Evolutionary conservation across 2,329 filamentous ascomycete species (phyloP).

Genomic region (Nannizziopsis arthrosporioides): DNA sequence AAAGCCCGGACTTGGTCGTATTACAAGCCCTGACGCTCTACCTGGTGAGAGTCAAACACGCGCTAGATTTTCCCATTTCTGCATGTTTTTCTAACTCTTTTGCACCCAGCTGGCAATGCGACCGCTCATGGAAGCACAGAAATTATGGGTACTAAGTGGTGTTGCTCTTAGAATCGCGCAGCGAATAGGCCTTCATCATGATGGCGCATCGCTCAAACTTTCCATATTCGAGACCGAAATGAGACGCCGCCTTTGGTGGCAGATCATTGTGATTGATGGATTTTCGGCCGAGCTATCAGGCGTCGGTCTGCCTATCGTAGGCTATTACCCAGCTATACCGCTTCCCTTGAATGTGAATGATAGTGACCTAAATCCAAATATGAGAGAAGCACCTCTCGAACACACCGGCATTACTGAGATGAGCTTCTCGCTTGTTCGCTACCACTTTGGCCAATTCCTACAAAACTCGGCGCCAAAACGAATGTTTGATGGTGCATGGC

Average conservation of each 20-base stretch:
- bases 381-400: constrained; percentile 25
- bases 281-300: constrained; percentile 57
- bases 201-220: constrained; percentile 39
- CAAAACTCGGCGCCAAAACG: constrained; percentile 1
- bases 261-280: constrained; percentile 55
- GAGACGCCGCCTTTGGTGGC: constrained; percentile 63
- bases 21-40: constrained; percentile 46
- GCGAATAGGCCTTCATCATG: constrained; percentile 56
- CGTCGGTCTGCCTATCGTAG: constrained; percentile 29
- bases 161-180: constrained; percentile 57
- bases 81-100: not conserved
- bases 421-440: constrained; percentile 35
- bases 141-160: constrained; percentile 38
- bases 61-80: constrained; percentile 20
- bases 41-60: constrained; percentile 32
- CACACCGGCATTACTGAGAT: constrained; percentile 30
- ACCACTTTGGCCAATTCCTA: constrained; percentile 31
- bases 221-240: constrained; percentile 53
- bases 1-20: constrained; percentile 33
- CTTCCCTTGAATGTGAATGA: constrained; percentile 36
- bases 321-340: constrained; percentile 34
- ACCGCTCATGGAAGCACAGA: constrained; percentile 6
- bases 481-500: not conserved
- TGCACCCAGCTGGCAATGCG: constrained; percentile 31
- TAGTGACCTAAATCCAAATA: constrained; percentile 30